These are phyloP conservation scores for Chlorophyllum brunneum DNA, from an alignment of 768 basidiomycete genomes.

Conservation along the genomic window DNA sequence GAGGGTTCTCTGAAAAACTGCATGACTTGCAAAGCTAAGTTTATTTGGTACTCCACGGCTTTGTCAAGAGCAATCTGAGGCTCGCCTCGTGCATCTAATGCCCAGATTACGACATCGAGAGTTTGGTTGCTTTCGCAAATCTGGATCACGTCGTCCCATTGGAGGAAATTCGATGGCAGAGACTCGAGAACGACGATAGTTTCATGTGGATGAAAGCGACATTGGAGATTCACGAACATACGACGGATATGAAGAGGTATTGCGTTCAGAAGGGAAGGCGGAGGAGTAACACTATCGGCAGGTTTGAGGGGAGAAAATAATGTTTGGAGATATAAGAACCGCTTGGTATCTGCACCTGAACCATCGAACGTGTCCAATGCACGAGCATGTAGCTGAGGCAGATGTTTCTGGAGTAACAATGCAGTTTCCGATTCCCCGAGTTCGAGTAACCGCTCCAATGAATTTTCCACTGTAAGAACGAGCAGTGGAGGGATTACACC, in stretches of 20 bases:
- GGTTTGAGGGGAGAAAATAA: constrained; percentile 52
- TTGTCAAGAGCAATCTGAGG: constrained; percentile 64
- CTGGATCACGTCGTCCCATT: constrained; percentile 49
- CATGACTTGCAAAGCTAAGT: constrained; percentile 32
- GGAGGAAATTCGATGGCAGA: constrained; percentile 49
- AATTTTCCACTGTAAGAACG: constrained; percentile 44
- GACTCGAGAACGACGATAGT: constrained; percentile 61
- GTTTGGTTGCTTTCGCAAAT: constrained; percentile 66
- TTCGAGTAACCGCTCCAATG: constrained; percentile 63
- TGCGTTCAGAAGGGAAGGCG: constrained; percentile 33
- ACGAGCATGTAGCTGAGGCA: constrained; percentile 60
- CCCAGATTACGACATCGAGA: constrained; percentile 82
- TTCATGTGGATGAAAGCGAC: constrained; percentile 58
- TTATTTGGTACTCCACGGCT: constrained; percentile 51
- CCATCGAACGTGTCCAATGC: constrained; percentile 52
- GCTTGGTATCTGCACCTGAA: constrained; percentile 40
- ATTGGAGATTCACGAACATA: constrained; percentile 70
- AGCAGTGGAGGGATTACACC: constrained; percentile 55
- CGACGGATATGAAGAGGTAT: constrained; percentile 49
- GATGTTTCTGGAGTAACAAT: constrained; percentile 61
- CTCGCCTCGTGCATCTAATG: constrained; percentile 58
- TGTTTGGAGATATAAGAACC: constrained; percentile 73
- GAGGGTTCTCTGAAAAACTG: constrained; percentile 34
- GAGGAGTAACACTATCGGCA: constrained; percentile 28
- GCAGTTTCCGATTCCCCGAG: constrained; percentile 66